Evolutionary conservation across 805 yeast genomes (phyloP).

Genomic region (Monosporozyma aerobia): DNA sequence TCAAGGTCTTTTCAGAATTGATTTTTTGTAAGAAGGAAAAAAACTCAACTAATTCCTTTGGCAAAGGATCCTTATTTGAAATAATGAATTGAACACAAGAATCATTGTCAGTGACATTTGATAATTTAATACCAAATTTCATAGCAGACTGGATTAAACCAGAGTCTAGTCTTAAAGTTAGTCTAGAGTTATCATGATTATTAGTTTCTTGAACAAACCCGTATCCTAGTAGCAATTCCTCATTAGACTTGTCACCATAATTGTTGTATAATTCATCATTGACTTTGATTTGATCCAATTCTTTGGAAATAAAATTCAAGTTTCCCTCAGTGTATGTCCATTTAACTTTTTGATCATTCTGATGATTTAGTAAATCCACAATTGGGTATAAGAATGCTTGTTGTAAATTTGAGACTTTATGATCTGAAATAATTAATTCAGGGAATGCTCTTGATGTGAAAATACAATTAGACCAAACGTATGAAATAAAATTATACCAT

Average conservation of each 20-base stretch:
- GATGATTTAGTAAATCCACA: slow-evolving; percentile 72
- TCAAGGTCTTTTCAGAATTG: slow-evolving; percentile 38
- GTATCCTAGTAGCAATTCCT: slow-evolving; percentile 69
- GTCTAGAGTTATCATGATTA: slow-evolving; percentile 46
- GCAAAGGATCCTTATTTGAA: slow-evolving; percentile 30
- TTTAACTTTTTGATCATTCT: slow-evolving; percentile 46
- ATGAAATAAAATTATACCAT: slow-evolving; percentile 62
- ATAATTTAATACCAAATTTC: slow-evolving; percentile 33
- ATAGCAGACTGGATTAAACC: slow-evolving; percentile 26
- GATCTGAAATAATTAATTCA: slow-evolving; percentile 39
- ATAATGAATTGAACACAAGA: slow-evolving; percentile 36
- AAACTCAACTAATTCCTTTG: slow-evolving; percentile 40
- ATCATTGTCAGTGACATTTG: slow-evolving; percentile 26
- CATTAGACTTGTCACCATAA: slow-evolving; percentile 84
- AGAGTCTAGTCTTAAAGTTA: slow-evolving; percentile 46
- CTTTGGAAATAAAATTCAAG: slow-evolving; percentile 38
- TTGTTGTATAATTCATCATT: slow-evolving; percentile 61
- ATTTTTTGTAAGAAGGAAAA: slow-evolving; percentile 47
- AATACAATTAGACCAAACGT: slow-evolving; percentile 66
- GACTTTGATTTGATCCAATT: slow-evolving; percentile 8
- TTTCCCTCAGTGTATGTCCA: slow-evolving; percentile 40
- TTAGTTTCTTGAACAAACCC: slow-evolving; percentile 63
- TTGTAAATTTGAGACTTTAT: slow-evolving; percentile 24
- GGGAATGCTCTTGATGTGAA: slow-evolving; percentile 80
- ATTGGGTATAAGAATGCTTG: slow-evolving; percentile 70